Evolutionary conservation across 2,329 filamentous ascomycete species (phyloP).

Genomic region (Cladobotryum protrusum): DNA sequence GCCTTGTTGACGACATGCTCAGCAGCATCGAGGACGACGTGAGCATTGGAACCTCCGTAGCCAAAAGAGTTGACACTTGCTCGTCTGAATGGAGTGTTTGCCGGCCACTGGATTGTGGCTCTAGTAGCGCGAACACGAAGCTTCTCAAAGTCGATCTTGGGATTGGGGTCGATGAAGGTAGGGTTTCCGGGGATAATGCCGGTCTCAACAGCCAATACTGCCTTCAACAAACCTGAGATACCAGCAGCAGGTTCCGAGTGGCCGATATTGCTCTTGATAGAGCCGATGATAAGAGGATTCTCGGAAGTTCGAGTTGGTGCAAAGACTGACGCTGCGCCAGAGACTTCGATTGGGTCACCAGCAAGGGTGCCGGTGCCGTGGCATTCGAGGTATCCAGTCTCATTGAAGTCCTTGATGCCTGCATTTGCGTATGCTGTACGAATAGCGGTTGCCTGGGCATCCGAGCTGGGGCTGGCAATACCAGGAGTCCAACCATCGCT

Average conservation of each 20-base stretch:
- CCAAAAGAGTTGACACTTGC: constrained; percentile 23
- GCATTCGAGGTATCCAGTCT: constrained; percentile 29
- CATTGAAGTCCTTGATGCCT: constrained; percentile 16
- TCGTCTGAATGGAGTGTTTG: constrained; percentile 8
- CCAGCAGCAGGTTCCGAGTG: constrained; percentile 26
- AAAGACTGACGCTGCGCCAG: constrained; percentile 14
- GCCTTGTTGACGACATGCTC: too few species aligned
- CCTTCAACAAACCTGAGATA: constrained; percentile 25
- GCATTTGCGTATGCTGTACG: constrained; percentile 23
- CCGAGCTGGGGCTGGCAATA: constrained; percentile 27
- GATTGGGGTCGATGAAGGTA: constrained; percentile 18
- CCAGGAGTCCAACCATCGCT: constrained; percentile 28
- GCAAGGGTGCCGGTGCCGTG: constrained; percentile 35
- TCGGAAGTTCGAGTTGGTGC: not conserved
- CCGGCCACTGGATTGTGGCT: constrained; percentile 9
- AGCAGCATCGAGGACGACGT: constrained; percentile 18
- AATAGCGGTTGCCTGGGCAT: constrained; percentile 26
- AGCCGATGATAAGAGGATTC: constrained; percentile 22
- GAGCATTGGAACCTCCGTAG: constrained; percentile 21
- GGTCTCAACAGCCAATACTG: constrained; percentile 19
- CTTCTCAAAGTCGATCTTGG: not conserved
- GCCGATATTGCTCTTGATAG: constrained; percentile 28
- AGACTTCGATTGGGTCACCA: constrained; percentile 32
- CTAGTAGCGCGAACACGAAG: too few species aligned
- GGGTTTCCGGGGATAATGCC: constrained; percentile 24